Percentiles rank a stretch among this genome's conserved stretches.
phyloP scores from a whole-genome alignment of 2,329 filamentous ascomycete species.

The Zalaria sp. region DNA sequence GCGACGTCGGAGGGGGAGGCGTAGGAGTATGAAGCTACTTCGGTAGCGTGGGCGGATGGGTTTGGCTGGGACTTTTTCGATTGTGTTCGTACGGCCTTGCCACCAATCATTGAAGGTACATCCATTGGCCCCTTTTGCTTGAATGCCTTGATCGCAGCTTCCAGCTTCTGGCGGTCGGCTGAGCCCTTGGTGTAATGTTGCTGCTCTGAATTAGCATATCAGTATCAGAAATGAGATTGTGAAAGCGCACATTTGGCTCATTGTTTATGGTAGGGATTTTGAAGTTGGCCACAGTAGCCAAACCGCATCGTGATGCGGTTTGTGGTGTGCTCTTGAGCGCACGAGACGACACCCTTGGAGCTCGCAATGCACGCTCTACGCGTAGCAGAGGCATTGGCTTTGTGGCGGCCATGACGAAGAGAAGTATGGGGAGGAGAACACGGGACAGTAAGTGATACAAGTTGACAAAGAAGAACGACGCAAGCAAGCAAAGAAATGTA shows the following conservation, averaged over 20 bases:
- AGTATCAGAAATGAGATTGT: neutral
- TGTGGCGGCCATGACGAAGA: too few species aligned
- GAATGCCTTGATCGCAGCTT: conserved; percentile 55
- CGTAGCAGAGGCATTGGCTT: too few species aligned
- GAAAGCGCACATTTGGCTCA: conserved; percentile 72
- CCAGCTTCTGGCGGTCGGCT: conserved; percentile 60
- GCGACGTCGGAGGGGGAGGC: conserved; percentile 64
- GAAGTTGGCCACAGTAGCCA: conserved; percentile 63
- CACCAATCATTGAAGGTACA: conserved; percentile 71
- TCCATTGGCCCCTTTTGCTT: conserved; percentile 57
- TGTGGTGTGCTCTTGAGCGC: neutral
- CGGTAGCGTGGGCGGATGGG: conserved; percentile 63
- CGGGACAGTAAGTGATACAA: too few species aligned
- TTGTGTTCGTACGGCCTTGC: conserved; percentile 55
- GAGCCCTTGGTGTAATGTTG: conserved; percentile 83
- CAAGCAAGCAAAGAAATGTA: too few species aligned
- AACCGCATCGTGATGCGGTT: conserved; percentile 7
- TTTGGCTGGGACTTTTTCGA: conserved; percentile 66
- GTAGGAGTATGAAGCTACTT: conserved; percentile 72
- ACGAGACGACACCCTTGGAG: too few species aligned
- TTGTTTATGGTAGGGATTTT: conserved; percentile 78
- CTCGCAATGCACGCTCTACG: too few species aligned
- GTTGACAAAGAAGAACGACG: too few species aligned
- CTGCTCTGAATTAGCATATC: conserved; percentile 29
- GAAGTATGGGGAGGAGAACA: too few species aligned